A percentile compares a stretch with the other conserved stretches of the same genome.
phyloP scores from a whole-genome alignment of 2,329 filamentous ascomycete species.

The Didymella keratinophila region DNA sequence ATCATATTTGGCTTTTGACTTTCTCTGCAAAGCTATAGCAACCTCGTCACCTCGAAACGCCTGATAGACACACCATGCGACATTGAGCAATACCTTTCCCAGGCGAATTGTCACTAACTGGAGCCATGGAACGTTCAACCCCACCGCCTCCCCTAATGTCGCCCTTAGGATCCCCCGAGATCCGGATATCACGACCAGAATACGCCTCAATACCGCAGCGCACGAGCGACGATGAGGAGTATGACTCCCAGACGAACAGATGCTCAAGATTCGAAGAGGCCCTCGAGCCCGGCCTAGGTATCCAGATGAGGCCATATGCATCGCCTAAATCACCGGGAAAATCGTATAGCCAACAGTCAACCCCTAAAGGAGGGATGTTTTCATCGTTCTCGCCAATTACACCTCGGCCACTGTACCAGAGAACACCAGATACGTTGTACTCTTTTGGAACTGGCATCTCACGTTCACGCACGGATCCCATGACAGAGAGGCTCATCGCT shows the following conservation, averaged over 20 bases:
- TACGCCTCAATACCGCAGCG: slow-evolving; percentile 28
- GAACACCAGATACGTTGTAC: slow-evolving; percentile 34
- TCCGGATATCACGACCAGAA: slow-evolving; percentile 24
- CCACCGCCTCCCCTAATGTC: slow-evolving; percentile 8
- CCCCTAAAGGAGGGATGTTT: slow-evolving; percentile 28
- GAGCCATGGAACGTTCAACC: slow-evolving; percentile 11
- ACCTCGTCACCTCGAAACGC: background rate
- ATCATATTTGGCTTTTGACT: background rate
- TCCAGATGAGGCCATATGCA: slow-evolving; percentile 36
- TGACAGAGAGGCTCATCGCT: slow-evolving; percentile 43
- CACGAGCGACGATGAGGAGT: slow-evolving; percentile 29
- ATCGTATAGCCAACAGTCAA: slow-evolving; percentile 28
- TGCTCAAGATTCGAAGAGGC: slow-evolving; percentile 30
- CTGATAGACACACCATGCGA: slow-evolving; percentile 2
- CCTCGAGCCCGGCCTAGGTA: slow-evolving; percentile 35
- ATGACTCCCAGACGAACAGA: slow-evolving; percentile 19
- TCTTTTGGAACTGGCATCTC: slow-evolving; percentile 32
- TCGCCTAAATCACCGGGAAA: slow-evolving; percentile 35
- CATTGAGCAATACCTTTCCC: slow-evolving; percentile 12
- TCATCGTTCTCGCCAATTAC: slow-evolving; percentile 25
- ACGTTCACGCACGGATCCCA: slow-evolving; percentile 39
- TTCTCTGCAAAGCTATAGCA: slow-evolving; percentile 7
- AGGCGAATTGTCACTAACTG: background rate
- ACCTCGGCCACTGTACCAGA: slow-evolving; percentile 25
- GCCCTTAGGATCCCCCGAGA: slow-evolving; percentile 27